phyloP scores from a whole-genome alignment of 192 early-diverging fungal genomes.

The Allomyces arbusculus region DNA sequence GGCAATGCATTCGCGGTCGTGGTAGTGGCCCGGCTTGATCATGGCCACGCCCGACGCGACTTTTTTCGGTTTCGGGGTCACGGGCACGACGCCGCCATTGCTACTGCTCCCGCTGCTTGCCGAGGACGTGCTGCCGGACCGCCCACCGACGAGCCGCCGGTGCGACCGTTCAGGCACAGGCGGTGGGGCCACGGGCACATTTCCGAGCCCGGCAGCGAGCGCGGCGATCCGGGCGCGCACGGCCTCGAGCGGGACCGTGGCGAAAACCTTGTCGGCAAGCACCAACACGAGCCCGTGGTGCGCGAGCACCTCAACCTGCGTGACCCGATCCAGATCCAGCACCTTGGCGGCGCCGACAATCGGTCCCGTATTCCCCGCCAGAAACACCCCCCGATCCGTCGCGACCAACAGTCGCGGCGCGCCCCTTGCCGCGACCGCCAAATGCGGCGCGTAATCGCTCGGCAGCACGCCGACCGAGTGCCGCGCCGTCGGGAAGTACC shows the following conservation, averaged over 20 bases:
- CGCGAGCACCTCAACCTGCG: not conserved
- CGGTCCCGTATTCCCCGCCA: too few species aligned
- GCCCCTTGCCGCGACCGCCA: too few species aligned
- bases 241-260: not conserved
- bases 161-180: too few species aligned
- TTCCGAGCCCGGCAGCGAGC: not conserved
- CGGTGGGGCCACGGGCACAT: too few species aligned
- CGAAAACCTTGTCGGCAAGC: not conserved
- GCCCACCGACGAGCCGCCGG: too few species aligned
- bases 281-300: not conserved
- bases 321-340: not conserved
- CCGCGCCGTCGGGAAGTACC: not conserved
- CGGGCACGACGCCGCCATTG: too few species aligned
- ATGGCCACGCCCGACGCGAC: not conserved
- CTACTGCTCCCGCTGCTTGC: too few species aligned
- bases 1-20: not conserved
- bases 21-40: not conserved
- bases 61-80: not conserved
- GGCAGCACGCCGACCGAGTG: not conserved
- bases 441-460: too few species aligned
- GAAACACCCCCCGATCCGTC: not conserved
- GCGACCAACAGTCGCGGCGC: not conserved
- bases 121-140: too few species aligned
- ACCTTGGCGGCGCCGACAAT: not conserved
- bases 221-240: not conserved